Evolutionary conservation across 257 asterid genomes (phyloP).

Genomic region (Plantago major): DNA sequence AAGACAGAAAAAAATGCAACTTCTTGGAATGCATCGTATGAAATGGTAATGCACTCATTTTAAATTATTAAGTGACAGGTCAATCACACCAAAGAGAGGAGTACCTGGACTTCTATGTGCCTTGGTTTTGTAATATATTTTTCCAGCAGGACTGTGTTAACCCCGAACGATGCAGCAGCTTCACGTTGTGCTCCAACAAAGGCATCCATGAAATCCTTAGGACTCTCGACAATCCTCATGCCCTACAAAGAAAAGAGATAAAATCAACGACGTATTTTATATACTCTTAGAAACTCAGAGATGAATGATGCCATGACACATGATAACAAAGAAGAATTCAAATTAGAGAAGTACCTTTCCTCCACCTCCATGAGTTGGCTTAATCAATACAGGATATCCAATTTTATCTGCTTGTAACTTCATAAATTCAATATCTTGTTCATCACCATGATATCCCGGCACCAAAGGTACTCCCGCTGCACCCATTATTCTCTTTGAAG

Average conservation of each 20-base stretch:
- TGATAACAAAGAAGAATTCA: conserved; percentile 15
- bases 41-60: neutral
- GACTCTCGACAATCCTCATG: conserved; percentile 88
- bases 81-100: conserved; percentile 18
- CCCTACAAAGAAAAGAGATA: conserved; percentile 43
- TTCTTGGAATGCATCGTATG: too few species aligned
- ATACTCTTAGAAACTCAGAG: too few species aligned
- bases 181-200: conserved; percentile 97
- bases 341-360: conserved; percentile 61
- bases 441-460: conserved; percentile 95
- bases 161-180: conserved; percentile 99
- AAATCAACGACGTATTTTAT: neutral
- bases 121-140: conserved; percentile 93
- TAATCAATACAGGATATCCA: conserved; percentile 92
- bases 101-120: conserved; percentile 99
- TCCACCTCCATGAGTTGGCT: conserved; percentile 99
- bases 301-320: neutral
- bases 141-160: conserved; percentile 84
- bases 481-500: conserved; percentile 98
- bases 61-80: conserved; percentile 16
- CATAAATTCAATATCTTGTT: conserved; percentile 87
- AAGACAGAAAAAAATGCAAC: neutral
- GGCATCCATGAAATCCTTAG: conserved; percentile 76
- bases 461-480: conserved; percentile 99
- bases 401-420: conserved; percentile 86